phyloP scores from a whole-genome alignment of 208 protist genomes.

The Naegleria fowleri region DNA sequence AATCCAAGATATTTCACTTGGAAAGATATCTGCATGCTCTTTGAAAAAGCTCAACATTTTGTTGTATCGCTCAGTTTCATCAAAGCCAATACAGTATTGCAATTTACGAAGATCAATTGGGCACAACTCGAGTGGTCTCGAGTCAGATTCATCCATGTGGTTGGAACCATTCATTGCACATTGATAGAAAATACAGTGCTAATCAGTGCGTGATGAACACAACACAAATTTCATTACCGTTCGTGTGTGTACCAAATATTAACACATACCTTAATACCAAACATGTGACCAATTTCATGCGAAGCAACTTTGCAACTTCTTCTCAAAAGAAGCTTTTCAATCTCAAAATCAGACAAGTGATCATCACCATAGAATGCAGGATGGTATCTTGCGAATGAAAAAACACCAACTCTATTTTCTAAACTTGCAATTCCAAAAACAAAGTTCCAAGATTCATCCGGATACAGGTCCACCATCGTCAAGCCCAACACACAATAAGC shows the following conservation, averaged over 20 bases:
- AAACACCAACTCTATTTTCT: neutral
- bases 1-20: neutral
- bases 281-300: neutral
- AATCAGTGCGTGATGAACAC: too few relatives aligned
- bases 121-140: neutral
- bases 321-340: neutral
- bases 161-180: neutral
- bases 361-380: neutral
- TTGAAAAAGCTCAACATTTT: neutral
- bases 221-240: too few relatives aligned
- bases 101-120: neutral
- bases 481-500: neutral
- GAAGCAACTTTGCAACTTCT: neutral
- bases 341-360: neutral
- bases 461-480: neutral
- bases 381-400: neutral
- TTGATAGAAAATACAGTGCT: neutral
- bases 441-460: neutral
- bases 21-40: neutral
- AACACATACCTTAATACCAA: neutral
- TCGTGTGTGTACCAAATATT: too few relatives aligned
- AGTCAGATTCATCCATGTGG: neutral
- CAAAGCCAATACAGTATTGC: neutral
- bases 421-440: neutral
- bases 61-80: neutral